Evolutionary conservation across 345 rosid genomes (phyloP).

Genomic region (Linum trigynum): DNA sequence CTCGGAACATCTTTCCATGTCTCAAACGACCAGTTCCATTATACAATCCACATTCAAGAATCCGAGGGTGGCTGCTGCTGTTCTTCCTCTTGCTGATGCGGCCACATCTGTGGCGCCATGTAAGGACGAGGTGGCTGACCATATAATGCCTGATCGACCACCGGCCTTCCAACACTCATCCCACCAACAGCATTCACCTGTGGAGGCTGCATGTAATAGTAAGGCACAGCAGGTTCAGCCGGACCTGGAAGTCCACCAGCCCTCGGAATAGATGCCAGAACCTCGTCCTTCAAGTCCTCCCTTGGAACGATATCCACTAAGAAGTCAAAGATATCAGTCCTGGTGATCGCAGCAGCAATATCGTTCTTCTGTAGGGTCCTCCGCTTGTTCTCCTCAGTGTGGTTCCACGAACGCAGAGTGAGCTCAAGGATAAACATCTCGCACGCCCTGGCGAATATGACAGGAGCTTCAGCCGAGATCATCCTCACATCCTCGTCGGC

Average conservation of each 20-base stretch:
- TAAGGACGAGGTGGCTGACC: constrained; percentile 55
- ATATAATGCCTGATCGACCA: constrained; percentile 53
- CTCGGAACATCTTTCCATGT: background rate
- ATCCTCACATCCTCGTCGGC: constrained; percentile 95
- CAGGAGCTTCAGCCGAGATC: constrained; percentile 98
- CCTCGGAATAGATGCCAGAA: constrained; percentile 50
- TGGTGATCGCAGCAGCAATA: constrained; percentile 86
- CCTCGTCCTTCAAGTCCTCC: constrained; percentile 88
- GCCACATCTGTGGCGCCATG: constrained; percentile 70
- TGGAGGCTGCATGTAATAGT: constrained; percentile 65
- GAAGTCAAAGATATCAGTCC: constrained; percentile 92
- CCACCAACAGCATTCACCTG: constrained; percentile 61
- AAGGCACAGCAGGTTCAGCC: constrained; percentile 50
- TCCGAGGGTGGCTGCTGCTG: constrained; percentile 68
- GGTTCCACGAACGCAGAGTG: constrained; percentile 92
- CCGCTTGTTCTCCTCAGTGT: constrained; percentile 93
- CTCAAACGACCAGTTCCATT: too few species aligned
- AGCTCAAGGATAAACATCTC: constrained; percentile 95
- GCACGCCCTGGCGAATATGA: constrained; percentile 90
- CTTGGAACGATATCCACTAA: constrained; percentile 88
- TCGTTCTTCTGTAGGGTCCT: constrained; percentile 93
- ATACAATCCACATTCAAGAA: background rate
- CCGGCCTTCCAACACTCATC: constrained; percentile 79
- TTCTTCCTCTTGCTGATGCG: constrained; percentile 41
- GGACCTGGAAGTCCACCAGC: constrained; percentile 40